Conservation (phyloP, 805 yeast genomes). For the Cyberlindnera mrakii region DNA sequence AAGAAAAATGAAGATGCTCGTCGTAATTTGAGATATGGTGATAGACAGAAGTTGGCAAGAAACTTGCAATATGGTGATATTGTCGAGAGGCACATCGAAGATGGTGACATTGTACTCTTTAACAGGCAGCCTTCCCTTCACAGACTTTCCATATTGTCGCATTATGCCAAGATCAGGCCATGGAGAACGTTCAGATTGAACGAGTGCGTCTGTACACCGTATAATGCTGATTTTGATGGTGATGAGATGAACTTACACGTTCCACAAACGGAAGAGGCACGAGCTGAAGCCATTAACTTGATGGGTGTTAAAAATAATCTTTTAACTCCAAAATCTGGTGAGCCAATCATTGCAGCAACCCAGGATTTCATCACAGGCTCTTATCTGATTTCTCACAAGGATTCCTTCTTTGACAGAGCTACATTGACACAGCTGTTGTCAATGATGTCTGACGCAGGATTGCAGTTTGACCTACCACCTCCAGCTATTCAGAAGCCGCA, state of each 20-base stretch:
- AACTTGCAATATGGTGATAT: constrained; percentile 81
- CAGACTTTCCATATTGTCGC: constrained; percentile 87
- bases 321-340: constrained; percentile 95
- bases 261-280: constrained; percentile 97
- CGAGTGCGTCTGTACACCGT: constrained; percentile 99
- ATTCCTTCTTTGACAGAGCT: constrained; percentile 86
- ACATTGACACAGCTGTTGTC: constrained; percentile 74
- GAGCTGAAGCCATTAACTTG: constrained; percentile 96
- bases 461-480: constrained; percentile 90
- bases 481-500: constrained; percentile 90
- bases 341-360: constrained; percentile 98
- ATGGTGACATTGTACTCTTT: constrained; percentile 92
- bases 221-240: constrained; percentile 99
- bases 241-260: constrained; percentile 99
- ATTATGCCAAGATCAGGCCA: constrained; percentile 92
- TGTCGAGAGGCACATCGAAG: constrained; percentile 95
- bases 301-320: constrained; percentile 97
- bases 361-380: constrained; percentile 99
- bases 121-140: constrained; percentile 98
- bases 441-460: constrained; percentile 92
- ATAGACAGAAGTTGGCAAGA: constrained; percentile 69
- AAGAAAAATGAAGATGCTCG: constrained; percentile 82
- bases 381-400: constrained; percentile 86
- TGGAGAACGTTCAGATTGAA: constrained; percentile 97
- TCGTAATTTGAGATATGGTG: constrained; percentile 86